These are phyloP conservation scores for Cadophora sp. DNA, from an alignment of 2,329 filamentous ascomycete species.

Conservation along the genomic window DNA sequence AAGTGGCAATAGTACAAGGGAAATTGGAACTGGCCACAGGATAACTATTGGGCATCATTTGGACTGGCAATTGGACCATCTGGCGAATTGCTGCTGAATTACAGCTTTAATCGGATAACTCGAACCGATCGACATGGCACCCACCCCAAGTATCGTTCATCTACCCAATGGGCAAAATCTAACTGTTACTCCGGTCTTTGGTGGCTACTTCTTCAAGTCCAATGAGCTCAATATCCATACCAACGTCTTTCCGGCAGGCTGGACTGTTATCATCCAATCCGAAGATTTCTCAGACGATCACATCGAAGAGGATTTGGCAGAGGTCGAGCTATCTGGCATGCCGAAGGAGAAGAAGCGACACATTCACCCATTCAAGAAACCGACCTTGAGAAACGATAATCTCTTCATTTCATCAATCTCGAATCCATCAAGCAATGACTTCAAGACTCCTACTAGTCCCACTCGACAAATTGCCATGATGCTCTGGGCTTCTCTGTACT, in stretches of 20 bases:
- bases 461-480: slow-evolving; percentile 95
- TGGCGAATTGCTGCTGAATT: neutral
- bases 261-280: slow-evolving; percentile 87
- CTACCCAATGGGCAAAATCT: slow-evolving; percentile 89
- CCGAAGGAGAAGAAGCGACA: slow-evolving; percentile 47
- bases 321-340: slow-evolving; percentile 42
- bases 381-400: slow-evolving; percentile 79
- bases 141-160: slow-evolving; percentile 57
- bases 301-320: slow-evolving; percentile 37
- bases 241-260: slow-evolving; percentile 81
- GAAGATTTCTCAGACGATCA: slow-evolving; percentile 51
- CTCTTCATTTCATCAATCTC: slow-evolving; percentile 94
- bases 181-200: slow-evolving; percentile 84
- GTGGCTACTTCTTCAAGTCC: slow-evolving; percentile 88
- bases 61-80: neutral
- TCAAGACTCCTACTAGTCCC: slow-evolving; percentile 79
- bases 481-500: slow-evolving; percentile 92
- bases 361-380: slow-evolving; percentile 71
- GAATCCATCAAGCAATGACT: slow-evolving; percentile 80
- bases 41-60: neutral
- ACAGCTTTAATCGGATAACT: neutral
- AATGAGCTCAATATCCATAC: slow-evolving; percentile 74
- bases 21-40: no score
- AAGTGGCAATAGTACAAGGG: neutral
- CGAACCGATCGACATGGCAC: slow-evolving; percentile 33